Evolutionary conservation across 2,329 filamentous ascomycete species (phyloP).

Genomic region (Orbilia blumenaviensis): DNA sequence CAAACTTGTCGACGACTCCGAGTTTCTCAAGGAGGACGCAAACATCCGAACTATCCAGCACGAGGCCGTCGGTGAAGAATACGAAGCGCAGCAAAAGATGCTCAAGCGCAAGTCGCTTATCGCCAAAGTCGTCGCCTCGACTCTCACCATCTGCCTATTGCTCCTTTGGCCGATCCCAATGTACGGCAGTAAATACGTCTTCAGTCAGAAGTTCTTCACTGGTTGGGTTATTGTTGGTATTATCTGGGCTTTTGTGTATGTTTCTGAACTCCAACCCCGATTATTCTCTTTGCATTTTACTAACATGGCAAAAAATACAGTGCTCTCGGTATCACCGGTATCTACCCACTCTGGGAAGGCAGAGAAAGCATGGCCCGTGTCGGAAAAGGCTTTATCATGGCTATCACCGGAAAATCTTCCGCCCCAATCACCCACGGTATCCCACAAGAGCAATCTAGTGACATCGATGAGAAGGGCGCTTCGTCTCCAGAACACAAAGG

Average conservation of each 20-base stretch:
- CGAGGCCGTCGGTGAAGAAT: constrained; percentile 58
- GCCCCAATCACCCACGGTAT: constrained; percentile 43
- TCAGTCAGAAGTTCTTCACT: constrained; percentile 82
- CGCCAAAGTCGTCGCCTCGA: constrained; percentile 63
- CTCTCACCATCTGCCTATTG: constrained; percentile 75
- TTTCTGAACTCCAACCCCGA: background rate
- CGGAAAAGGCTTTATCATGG: constrained; percentile 28
- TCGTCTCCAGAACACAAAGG: constrained; percentile 18
- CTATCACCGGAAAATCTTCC: constrained; percentile 23
- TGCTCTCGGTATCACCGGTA: constrained; percentile 68
- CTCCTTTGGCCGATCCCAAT: constrained; percentile 92
- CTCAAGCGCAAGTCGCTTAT: constrained; percentile 64
- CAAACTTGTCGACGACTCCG: constrained; percentile 78
- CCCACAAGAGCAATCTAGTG: constrained; percentile 46
- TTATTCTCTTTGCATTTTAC: background rate
- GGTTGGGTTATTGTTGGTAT: constrained; percentile 81
- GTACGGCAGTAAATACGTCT: constrained; percentile 84
- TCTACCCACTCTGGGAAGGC: constrained; percentile 85
- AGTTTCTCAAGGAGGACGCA: constrained; percentile 60
- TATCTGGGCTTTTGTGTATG: constrained; percentile 75
- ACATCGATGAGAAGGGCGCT: constrained; percentile 35
- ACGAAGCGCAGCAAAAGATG: constrained; percentile 57
- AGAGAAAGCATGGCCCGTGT: constrained; percentile 69
- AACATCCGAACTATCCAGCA: constrained; percentile 65
- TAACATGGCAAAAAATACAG: constrained; percentile 13